Base-by-base conservation (phyloP, 2,329 filamentous ascomycete genomes). In the Venturia nashicola region DNA sequence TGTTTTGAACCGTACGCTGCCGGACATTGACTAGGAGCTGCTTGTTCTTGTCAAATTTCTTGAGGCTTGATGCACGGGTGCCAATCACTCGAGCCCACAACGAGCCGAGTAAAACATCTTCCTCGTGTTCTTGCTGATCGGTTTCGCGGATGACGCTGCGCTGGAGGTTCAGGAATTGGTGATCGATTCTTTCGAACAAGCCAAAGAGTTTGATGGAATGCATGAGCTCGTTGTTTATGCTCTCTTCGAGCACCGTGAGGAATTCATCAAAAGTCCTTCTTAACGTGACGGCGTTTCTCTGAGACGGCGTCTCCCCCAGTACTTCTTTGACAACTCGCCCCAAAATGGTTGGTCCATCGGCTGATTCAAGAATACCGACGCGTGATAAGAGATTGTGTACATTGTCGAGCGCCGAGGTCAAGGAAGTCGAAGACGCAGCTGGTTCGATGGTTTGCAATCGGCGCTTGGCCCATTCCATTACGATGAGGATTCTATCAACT, bases 401-500 rank as follows among this genome's bases (percentile, higher is more conserved):
- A 72, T 95, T 96, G 74, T 91, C 89, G 72, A 91, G 91, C 54
- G 88, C 83, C n/a, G 85, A 85, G 20, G 87, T 84, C 27, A 95
- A 77, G 2, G 85, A 82, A 54, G 82, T 83, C 0, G 83, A 64
- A 69, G 71, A 46, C 70, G 71, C 20, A 67, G 70, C 59, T 74
- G 71, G 54, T 73, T 72, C 59, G 67, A 81, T 7, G 86, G 84
- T 23, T 82, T 77, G 81, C 16, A 97, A 83, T 74, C 97, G 91
- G 68, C 91, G 86, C 71, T 88, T 88, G 16, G 91, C 90, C 93
- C 93, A 97, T 72, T 96, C 91, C 91, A 97, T 97, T 61, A 95
- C 91, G 66, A 94, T 88, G 43, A 97, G 82, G 68, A 97, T 96
- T 66, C 88, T 87, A 70, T 14, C 5, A 42, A 51, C 27, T 2